These are phyloP conservation scores for Poteriospumella lacustris DNA, from an alignment of 108 stramenopile genomes.

Conservation along the genomic window DNA sequence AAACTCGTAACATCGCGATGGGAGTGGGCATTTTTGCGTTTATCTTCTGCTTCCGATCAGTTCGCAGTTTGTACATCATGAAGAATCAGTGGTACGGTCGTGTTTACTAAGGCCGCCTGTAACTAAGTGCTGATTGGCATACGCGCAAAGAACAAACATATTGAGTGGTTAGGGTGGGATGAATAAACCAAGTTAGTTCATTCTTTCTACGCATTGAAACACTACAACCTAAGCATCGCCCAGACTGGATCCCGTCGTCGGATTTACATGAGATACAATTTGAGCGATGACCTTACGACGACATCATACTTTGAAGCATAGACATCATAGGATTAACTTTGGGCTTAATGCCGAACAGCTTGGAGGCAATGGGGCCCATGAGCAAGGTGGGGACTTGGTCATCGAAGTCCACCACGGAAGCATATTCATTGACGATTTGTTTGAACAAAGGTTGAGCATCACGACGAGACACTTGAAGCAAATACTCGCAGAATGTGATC, in stretches of 20 bases:
- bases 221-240: too few species aligned
- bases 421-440: not conserved
- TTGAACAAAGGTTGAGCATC: constrained; percentile 4
- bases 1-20: not conserved
- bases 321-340: constrained; percentile 24
- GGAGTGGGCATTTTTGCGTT: not conserved
- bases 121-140: too few species aligned
- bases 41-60: not conserved
- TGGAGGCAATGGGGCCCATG: constrained; percentile 15
- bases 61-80: constrained; percentile 16
- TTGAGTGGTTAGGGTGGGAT: too few species aligned
- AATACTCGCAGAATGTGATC: not conserved
- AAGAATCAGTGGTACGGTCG: constrained; percentile 3
- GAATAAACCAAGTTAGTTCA: too few species aligned
- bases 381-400: not conserved
- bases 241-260: too few species aligned
- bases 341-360: not conserved
- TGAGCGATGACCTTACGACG: too few species aligned
- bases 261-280: too few species aligned
- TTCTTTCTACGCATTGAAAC: too few species aligned
- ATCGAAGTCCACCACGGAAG: not conserved
- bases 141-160: too few species aligned
- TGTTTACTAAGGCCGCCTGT: too few species aligned
- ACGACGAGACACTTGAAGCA: not conserved
- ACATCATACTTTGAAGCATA: constrained; percentile 3